Evolutionary conservation across 257 asterid genomes (phyloP), one percentile per base, ranked within the genome.

Genomic region (Salvia splendens): DNA sequence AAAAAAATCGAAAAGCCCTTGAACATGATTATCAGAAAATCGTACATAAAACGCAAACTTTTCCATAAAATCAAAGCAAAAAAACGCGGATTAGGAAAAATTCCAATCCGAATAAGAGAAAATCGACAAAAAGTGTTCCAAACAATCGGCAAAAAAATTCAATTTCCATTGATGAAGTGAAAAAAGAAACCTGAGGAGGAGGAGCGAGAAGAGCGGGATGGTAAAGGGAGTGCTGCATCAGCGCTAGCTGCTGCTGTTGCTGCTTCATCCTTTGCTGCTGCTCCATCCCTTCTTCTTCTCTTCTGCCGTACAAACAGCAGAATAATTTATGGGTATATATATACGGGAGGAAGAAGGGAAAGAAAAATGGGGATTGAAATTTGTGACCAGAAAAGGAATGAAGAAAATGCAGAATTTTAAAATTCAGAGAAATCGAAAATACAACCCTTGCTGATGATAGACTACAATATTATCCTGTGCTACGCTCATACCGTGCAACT

Each of bases 211-310:
- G 84, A 41, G 88, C 89, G 28, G 96, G 94, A 62, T 87, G 94
- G 70, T 87, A 90, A 30, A 90, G 87, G 15, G 97, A 82, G 61
- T 87, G 94, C 76, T 89, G 97, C 96, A 87, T 86, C 81, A 90
- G 47, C 30, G 89, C 92, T 68, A 80, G 89, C 64, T 86, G 95
- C 57, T 79, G 87, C 57, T 79, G 86, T 46, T 83, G 89, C 77
- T 86, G 94, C 82, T 82, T 85, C 83, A 82, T 50, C 83, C 89
- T 80, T 70, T 77, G 91, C 55, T 81, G 87, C 70, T 86, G 91
- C 28, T 83, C 85, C 84, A 77, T 64, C 87, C 65, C 77, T 60
- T 70, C 49, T 41, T 33, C 14, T 57, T 80, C 52, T 68, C 49
- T 24, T 24, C 30, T 24, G 30, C 30, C 54, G 71, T 38, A 38